Evolutionary conservation across 2,329 filamentous ascomycete species (phyloP), one percentile per base, ranked within the genome.

Genomic region (Fusarium tuaranense): DNA sequence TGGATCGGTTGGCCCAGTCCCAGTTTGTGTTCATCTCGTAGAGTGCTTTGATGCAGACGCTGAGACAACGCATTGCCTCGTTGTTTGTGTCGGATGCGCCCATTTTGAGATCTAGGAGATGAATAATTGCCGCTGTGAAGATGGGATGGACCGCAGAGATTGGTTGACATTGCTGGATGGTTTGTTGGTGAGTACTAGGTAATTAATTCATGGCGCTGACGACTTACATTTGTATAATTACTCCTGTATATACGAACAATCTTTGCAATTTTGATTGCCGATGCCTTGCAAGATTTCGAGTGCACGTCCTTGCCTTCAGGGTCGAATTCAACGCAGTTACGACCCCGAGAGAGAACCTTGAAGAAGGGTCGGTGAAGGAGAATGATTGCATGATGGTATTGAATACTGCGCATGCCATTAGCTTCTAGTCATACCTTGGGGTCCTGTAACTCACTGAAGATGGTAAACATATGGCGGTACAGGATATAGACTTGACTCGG

Each of bases 11-110:
- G 0, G 73, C 73, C 72, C 73, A 75, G 14, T 75, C 71, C 73
- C 73, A 75, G 13, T 70, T 75, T 1, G 69, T 39, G 3, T 75
- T 75, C 72, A 75, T 75, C 46, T 73, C 73, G 9, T 75, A 75
- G 0, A 75, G 67, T 0, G 69, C 51, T 7, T 65, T 75, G 3
- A 75, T 62, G 14, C 73, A 75, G 16, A 71, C 68, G 7, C 34
- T 34, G 5, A 75, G 67, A 22, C 64, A 73, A 12, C 72, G 61
- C 67, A 73, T 66, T 1, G 72, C 67, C 30, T 75, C 73, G 0
- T 44, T 67, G 22, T 62, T 63, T 1, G 30, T 61, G 3, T 18
- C 9, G 0, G 65, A 36, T 18, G 58, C 51, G 6, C 48, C 9
- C 1, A 66, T 57, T 2, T 73, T 75, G 7, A 75, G 55, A 32